These are phyloP conservation scores for Colletotrichum scovillei DNA, from an alignment of 2,329 filamentous ascomycete species.

Conservation along the genomic window DNA sequence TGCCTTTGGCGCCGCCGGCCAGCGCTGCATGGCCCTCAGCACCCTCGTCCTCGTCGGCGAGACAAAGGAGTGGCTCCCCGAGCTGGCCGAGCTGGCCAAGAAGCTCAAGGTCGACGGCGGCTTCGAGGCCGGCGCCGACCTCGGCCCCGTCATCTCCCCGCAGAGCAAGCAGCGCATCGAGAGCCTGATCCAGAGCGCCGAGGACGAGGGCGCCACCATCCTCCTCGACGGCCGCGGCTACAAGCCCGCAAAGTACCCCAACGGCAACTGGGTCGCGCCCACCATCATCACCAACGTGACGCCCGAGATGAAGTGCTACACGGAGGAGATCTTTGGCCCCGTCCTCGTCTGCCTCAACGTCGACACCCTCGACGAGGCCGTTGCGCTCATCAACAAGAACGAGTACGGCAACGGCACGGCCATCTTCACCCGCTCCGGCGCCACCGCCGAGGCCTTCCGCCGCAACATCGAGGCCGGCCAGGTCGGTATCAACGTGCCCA, in stretches of 20 bases:
- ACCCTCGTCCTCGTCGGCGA: slow-evolving; percentile 87
- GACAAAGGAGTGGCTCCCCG: slow-evolving; percentile 84
- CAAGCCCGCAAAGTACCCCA: slow-evolving; percentile 81
- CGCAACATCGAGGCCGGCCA: slow-evolving; percentile 86
- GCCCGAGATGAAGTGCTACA: slow-evolving; percentile 85
- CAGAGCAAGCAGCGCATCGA: slow-evolving; percentile 85
- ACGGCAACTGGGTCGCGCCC: slow-evolving; percentile 87
- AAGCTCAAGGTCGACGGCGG: slow-evolving; percentile 80
- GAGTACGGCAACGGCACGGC: slow-evolving; percentile 89
- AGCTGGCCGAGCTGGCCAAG: slow-evolving; percentile 82
- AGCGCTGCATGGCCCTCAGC: slow-evolving; percentile 88
- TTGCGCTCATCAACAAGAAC: slow-evolving; percentile 85
- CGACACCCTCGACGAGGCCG: slow-evolving; percentile 81
- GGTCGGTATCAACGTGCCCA: slow-evolving; percentile 87
- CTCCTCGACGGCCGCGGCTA: slow-evolving; percentile 83
- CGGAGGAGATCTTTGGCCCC: slow-evolving; percentile 86
- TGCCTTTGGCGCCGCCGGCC: slow-evolving; percentile 86
- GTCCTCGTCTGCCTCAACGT: slow-evolving; percentile 86
- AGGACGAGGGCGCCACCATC: slow-evolving; percentile 84
- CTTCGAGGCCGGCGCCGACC: slow-evolving; percentile 82
- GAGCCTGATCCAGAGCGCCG: slow-evolving; percentile 78
- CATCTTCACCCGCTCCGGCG: slow-evolving; percentile 83
- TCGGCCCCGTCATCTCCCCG: slow-evolving; percentile 85
- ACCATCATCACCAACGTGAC: slow-evolving; percentile 87
- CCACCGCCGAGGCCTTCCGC: slow-evolving; percentile 83